Evolutionary conservation across 2,329 filamentous ascomycete species (phyloP), one percentile per base, ranked within the genome.

Genomic region (Penicillium frequentans): DNA sequence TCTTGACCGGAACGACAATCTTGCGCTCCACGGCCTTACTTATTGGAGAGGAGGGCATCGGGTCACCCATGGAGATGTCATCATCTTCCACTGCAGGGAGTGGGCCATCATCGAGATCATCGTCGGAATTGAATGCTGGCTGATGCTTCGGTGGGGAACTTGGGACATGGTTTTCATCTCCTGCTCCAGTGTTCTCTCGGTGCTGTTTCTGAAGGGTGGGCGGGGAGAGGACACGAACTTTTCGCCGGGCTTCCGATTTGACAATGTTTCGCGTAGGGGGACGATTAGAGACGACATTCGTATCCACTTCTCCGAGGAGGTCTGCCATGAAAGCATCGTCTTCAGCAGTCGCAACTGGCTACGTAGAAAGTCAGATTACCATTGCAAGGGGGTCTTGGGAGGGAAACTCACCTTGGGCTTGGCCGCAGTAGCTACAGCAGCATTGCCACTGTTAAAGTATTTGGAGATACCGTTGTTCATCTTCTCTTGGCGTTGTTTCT

Each of bases 401-500:
- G 29, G 24, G 54, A 48, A 43, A 44, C 35, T 64, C 75, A 93
- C 91, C 84, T 96, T 98, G 19, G 89, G 82, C 72, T 97, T 98
- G 14, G 88, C 81, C 50, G 83, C 75, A 63, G 83, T 83, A 58
- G 78, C 74, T 37, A 77, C 74, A 42, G 79, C 75, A 35, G 85
- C 84, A 54, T 58, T 61, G 27, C 91, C 91, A 66, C 89, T 90
- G 64, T 85, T 93, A 73, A 99, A 98, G 77, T 96, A 99, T 68
- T 96, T 93, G 75, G 89, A 92, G 71, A 99, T 98, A 66, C 92
- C 90, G 69, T 90, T 90, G 74, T 96, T 92, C 64, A 92, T 91
- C 73, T 90, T 92, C 66, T 96, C 90, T 68, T 89, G 86, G 72
- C 90, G 90, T 57, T 91, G 87, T 62, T 90, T 87, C 57, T 96